Base-by-base conservation (phyloP, 1,139 yeast species). In the Diutina siamensis region DNA sequence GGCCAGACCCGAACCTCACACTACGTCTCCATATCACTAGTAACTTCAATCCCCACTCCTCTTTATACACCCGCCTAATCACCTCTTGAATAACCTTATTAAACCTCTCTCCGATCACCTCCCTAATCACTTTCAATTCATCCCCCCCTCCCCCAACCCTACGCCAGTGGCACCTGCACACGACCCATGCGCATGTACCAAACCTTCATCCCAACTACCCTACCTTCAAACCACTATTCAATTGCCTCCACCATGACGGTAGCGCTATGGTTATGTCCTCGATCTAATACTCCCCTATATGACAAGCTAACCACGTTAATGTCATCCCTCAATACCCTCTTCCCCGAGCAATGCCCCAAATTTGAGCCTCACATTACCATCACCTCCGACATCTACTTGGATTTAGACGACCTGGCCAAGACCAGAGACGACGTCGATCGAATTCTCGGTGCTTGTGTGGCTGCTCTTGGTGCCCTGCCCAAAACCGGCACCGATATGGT, bases 291-390 rank as follows among this genome's bases (percentile, higher is more conserved):
- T 2, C 71, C 72, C 41, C 63, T 80, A 19, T 61, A 74, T 54
- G 86, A 80, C 49, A 77, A 79, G 45, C 60, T 84, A 42, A 63
- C 67, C 28, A 75, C 83, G 21, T 65, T 83, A 41, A 80, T 82
- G 64, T 65, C 74, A 22, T 81, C 89, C 8, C 60, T 85, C 41
- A 74, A 74, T 47, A 82, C 92, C 1, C 63, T 83, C 21, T 83
- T 84, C 56, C 85, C 85, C 15, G 83, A 80, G 44, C 82, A 81
- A 25, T 78, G 82, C 3, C 74, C 76, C 2, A 59, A 57, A 38
- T 80, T 84, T 53, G 84, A 78, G 49, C 95, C 95, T 3, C 95
- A 85, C 57, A 71, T 85, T 38, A 85, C 95, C 1, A 71, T 85
- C 34, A 78, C 89, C 2, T 72, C 87, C 27, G 73, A 78, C 49